A percentile compares a stretch with the other conserved stretches of the same genome.
These are phyloP conservation scores for Penicillium sp. DNA, from an alignment of 2,329 filamentous ascomycete species.

Conservation along the genomic window DNA sequence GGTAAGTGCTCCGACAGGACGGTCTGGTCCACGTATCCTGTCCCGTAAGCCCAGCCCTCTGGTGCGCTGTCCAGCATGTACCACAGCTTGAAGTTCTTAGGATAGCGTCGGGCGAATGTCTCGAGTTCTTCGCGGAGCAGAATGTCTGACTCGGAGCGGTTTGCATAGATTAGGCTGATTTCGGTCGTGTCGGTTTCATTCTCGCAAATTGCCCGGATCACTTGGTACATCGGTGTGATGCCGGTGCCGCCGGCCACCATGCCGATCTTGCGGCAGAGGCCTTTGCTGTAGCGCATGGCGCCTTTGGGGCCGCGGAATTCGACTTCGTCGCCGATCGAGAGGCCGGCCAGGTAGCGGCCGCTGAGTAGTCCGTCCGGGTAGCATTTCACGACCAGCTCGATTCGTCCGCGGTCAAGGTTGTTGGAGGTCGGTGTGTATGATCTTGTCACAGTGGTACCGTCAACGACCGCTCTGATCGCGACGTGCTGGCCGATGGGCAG, in stretches of 20 bases:
- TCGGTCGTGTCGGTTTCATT: slow-evolving; percentile 55
- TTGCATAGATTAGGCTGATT: slow-evolving; percentile 52
- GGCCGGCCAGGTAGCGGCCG: slow-evolving; percentile 12
- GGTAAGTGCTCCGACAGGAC: slow-evolving; percentile 10
- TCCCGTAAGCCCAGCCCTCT: slow-evolving; percentile 47
- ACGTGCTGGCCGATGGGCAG: slow-evolving; percentile 60
- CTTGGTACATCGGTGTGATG: slow-evolving; percentile 56
- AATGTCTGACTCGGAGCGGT: slow-evolving; percentile 50
- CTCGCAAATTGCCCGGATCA: slow-evolving; percentile 63
- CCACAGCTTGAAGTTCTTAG: slow-evolving; percentile 44
- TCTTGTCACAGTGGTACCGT: slow-evolving; percentile 48
- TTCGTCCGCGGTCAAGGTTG: slow-evolving; percentile 31
- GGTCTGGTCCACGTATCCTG: slow-evolving; percentile 33
- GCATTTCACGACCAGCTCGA: slow-evolving; percentile 31
- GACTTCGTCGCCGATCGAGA: slow-evolving; percentile 29
- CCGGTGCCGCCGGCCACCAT: slow-evolving; percentile 41
- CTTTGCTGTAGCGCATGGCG: slow-evolving; percentile 30
- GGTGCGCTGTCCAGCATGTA: slow-evolving; percentile 50
- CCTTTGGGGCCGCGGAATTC: slow-evolving; percentile 38
- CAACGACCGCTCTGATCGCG: slow-evolving; percentile 50
- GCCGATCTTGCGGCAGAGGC: slow-evolving; percentile 34
- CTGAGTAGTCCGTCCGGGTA: slow-evolving; percentile 13
- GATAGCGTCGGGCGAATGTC: slow-evolving; percentile 47
- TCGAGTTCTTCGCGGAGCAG: slow-evolving; percentile 51
- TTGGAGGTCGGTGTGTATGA: slow-evolving; percentile 54